Evolutionary conservation across 352 stramenopile genomes (phyloP), one percentile per base, ranked within the genome.

Genomic region (Stramenopiles sp.): DNA sequence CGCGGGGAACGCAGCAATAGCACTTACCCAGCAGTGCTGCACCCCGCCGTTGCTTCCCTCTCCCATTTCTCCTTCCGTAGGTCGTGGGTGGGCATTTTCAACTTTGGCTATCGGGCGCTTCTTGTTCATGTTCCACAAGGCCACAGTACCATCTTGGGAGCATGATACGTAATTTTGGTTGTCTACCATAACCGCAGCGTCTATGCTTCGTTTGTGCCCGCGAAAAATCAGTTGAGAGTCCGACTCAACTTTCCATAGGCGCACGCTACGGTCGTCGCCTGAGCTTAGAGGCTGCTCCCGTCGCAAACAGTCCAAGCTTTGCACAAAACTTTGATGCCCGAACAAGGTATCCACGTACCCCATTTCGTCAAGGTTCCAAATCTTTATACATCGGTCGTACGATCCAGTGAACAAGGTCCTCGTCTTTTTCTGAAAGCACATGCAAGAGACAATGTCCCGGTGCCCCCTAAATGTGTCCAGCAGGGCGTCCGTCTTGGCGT

Each of bases 291-390:
- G 83, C 49, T 90, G 84, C 76, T 96, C 90, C 73, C 92, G 89
- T 77, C 92, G 87, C 25, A 92, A 80, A 76, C 87, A 88, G 73
- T 96, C 91, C 1, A 96, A 84, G 71, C 81, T 88, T 34, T 93
- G 87, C 36, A 96, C 86, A 73, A 93, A 87, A 34, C 84, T 84
- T 79, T 96, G 88, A 75, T 96, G 88, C 35, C 89, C 89, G 78
- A 96, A 97, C 25, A 97, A 83, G 68, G 91, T 96, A 82, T 97
- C 91, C 31, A 97, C 84, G 80, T 96, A 97, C 32, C 86, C 89
- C 88, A 95, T 96, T 77, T 96, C 89, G 1, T 86, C 93, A 49
- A 97, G 83, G 83, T 95, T 95, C 91, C 91, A 97, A 80, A 95
- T 87, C 81, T 96, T 96, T 74, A 95, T 88, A 32, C 84, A 92